phyloP scores from a whole-genome alignment of 305 asterid genomes.

The Salvia sclarea region DNA sequence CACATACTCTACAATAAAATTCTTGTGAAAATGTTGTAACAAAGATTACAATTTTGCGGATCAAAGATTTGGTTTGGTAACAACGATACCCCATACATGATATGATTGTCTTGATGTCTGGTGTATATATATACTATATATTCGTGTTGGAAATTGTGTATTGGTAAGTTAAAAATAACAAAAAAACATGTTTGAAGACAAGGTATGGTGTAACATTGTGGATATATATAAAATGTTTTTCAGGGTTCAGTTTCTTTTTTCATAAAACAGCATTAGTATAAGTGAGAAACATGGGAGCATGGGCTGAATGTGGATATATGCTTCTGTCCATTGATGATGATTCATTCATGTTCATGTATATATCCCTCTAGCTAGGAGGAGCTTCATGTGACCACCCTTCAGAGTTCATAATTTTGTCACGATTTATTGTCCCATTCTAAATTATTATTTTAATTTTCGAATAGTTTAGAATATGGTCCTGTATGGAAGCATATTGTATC shows the following conservation, averaged over 20 bases:
- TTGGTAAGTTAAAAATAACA: not conserved
- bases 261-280: no score
- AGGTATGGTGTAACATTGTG: slow-evolving; percentile 16
- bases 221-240: slow-evolving; percentile 18
- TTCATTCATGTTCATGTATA: slow-evolving; percentile 30
- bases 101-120: slow-evolving; percentile 26
- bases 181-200: slow-evolving; percentile 22
- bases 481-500: no score
- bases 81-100: slow-evolving; percentile 31
- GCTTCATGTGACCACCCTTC: slow-evolving; percentile 28
- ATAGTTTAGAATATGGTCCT: not conserved
- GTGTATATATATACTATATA: not conserved
- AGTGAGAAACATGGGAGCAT: slow-evolving; percentile 26
- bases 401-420: not conserved
- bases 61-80: slow-evolving; percentile 22
- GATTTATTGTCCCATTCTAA: not conserved
- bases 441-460: not conserved
- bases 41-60: not conserved
- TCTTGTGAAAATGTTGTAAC: not conserved
- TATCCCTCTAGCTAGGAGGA: slow-evolving; percentile 5
- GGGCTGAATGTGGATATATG: slow-evolving; percentile 12
- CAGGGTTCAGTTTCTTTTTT: not conserved
- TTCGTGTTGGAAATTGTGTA: slow-evolving; percentile 24
- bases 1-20: not conserved
- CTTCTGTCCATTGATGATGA: not conserved